Evolutionary conservation across 352 stramenopile species (phyloP), one percentile per base, ranked within the genome.

Genomic region (Globisporangium nagaii): DNA sequence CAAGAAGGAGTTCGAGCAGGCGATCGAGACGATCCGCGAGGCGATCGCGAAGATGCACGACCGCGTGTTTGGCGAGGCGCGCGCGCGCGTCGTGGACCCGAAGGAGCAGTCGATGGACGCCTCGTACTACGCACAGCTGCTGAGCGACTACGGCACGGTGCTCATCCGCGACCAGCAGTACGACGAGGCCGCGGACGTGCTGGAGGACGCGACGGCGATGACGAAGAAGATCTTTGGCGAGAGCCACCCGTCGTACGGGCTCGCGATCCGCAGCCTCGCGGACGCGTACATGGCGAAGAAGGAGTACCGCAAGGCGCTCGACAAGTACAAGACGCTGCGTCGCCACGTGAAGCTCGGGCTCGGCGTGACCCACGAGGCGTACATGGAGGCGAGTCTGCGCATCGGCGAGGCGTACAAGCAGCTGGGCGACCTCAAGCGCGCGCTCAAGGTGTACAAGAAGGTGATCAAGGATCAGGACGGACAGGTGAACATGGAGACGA

Each of bases 281-380:
- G 82, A 94, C n/a, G 84, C 84, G 0, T 85, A 90, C 28, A 77
- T 92, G 62, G 78, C 71, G 22, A 82, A 91, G 53, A 72, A 91
- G 30, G 49, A 91, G 55, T 86, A 78, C 68, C 60, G 74, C n/a
- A 63, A 79, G 35, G 84, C 81, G 4, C 79, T 91, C 30, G 49
- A 53, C 17, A 86, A 68, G 46, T 94, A 90, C 65, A 86, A 83
- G 60, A 68, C 57, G 9, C 72, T 94, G 31, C 81, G 77, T 30
- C 83, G 79, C 56, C 84, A 92, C 36, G 66, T 89, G 12, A 73
- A 79, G 48, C 62, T 74, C 19, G 82, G 81, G 1, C 67, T 94
- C 3, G 84, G 79, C 19, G 54, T 72, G 53, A 70, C 67, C 1
- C 84, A 94, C 24, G 81, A 91, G 55, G 83, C 75, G 32, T 88